phyloP scores from a whole-genome alignment of 2,329 filamentous ascomycete genomes.

The Fusarium nanum region DNA sequence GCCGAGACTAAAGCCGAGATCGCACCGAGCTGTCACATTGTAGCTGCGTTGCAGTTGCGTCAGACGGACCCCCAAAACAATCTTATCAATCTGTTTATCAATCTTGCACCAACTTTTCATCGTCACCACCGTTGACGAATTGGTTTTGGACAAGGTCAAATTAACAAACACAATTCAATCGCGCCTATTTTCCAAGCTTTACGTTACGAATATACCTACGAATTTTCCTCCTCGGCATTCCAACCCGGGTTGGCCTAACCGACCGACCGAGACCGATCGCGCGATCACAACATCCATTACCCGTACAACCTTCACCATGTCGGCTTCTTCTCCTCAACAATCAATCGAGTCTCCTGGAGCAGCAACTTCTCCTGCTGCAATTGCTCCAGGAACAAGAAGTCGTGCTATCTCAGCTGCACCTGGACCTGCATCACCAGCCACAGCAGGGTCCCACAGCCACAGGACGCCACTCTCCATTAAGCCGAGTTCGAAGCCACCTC shows the following conservation, averaged over 20 bases:
- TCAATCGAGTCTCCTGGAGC: slow-evolving; percentile 37
- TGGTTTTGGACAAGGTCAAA: not conserved
- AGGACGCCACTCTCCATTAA: slow-evolving; percentile 50
- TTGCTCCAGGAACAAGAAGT: slow-evolving; percentile 30
- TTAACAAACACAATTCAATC: slow-evolving; percentile 3
- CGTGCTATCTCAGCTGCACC: slow-evolving; percentile 44
- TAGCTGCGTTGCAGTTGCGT: slow-evolving; percentile 18
- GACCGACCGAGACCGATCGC: slow-evolving; percentile 38
- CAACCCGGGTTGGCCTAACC: slow-evolving; percentile 40
- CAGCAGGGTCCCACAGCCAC: slow-evolving; percentile 38
- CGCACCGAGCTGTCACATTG: slow-evolving; percentile 23
- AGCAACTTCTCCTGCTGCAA: slow-evolving; percentile 30
- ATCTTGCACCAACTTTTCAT: slow-evolving; percentile 2
- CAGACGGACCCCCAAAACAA: slow-evolving; percentile 20
- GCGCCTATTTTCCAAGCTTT: not conserved
- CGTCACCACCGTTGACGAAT: slow-evolving; percentile 11
- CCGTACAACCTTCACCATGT: slow-evolving; percentile 41
- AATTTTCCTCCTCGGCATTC: slow-evolving; percentile 43
- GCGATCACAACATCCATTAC: slow-evolving; percentile 30
- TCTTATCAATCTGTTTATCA: slow-evolving; percentile 40
- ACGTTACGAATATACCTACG: not conserved
- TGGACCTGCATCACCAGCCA: slow-evolving; percentile 41
- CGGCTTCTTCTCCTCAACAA: slow-evolving; percentile 35
- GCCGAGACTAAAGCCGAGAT: slow-evolving; percentile 37
- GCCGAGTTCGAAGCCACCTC: slow-evolving; percentile 45